Conservation (phyloP, 306 rosid species). For the Pyrus communis region DNA sequence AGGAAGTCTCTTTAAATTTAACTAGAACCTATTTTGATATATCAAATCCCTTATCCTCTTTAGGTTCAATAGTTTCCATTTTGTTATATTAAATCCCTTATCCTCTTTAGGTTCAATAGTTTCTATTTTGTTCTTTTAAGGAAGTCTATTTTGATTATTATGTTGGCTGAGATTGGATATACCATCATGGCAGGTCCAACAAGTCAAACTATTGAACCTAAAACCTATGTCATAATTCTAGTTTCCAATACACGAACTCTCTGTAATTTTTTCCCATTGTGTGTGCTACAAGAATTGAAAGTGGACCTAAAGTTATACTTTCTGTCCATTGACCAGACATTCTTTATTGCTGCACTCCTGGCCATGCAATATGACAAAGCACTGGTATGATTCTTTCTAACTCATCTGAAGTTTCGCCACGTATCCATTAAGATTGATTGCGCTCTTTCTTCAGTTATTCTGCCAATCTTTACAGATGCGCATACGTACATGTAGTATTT, state of each 20-base stretch:
- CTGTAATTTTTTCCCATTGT: not conserved
- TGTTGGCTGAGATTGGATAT: not conserved
- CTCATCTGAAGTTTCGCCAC: not conserved
- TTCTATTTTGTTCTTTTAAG: not conserved
- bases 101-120: no score
- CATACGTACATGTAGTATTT: not conserved
- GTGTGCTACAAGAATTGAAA: slow-evolving; percentile 16
- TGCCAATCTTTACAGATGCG: not conserved
- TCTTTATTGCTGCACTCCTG: slow-evolving; percentile 97
- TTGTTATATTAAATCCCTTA: no score
- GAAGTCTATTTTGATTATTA: not conserved
- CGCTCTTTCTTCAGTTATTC: not conserved
- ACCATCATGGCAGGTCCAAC: not conserved
- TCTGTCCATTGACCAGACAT: slow-evolving; percentile 59
- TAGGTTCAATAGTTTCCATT: no score
- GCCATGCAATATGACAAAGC: slow-evolving; percentile 94
- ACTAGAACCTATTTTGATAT: no score
- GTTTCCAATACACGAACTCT: not conserved
- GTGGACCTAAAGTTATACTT: slow-evolving; percentile 2
- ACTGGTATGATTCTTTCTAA: slow-evolving; percentile 47
- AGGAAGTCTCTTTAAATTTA: not conserved
- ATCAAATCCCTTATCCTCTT: no score
- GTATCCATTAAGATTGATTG: not conserved
- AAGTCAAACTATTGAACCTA: not conserved
- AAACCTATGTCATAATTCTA: not conserved